Base-by-base conservation (phyloP, 768 basidiomycete genomes). In the Psilocybe sp. region DNA sequence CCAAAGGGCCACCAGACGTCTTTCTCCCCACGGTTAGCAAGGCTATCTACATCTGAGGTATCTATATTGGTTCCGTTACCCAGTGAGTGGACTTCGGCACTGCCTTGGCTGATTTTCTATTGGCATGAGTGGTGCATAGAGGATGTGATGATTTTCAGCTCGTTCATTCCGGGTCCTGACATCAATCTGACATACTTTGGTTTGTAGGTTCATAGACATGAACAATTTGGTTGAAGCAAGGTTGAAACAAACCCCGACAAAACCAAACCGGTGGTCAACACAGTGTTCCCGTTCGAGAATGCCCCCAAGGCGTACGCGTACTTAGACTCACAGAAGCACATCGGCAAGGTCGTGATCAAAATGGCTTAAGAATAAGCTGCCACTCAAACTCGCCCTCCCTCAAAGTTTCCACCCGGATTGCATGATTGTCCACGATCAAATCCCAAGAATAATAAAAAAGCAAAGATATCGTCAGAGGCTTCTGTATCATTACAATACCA, bases 291-390 rank as follows among this genome's bases (percentile, higher is more conserved):
- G 13, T 87, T 83, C 57, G 77, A 79, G 40, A 61, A 84, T 33
- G 68, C 74, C 4, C 62, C 69, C 32, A 68, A 76, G 38, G 84
- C 84, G 0, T 84, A 79, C 60, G 65, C 68, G 40, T 75, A 83
- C 58, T 68, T 82, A 49, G 70, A 75, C 51, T 75, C 73, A 0
- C 80, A 82, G 51, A 71, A 73, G 48, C 81, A 85, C 59, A 76
- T 84, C 16, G 84, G 84, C 11, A 84, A 86, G 65, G 76, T 84
- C 6, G 78, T 80, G 14, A 77, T 83, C 52, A 73, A 72, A 64
- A 74, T 82, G 23, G 48, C 58, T 39, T n/a, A n/a, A n/a, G n/a
- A n/a, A n/a, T n/a, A n/a, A n/a, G 23, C 23, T 28, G 23, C 23
- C 23, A 7, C 23, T 7, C 23, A 28, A 3, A 4, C 23, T 28